Conservation (phyloP, 306 rosid species). For the Glycine latifolia region DNA sequence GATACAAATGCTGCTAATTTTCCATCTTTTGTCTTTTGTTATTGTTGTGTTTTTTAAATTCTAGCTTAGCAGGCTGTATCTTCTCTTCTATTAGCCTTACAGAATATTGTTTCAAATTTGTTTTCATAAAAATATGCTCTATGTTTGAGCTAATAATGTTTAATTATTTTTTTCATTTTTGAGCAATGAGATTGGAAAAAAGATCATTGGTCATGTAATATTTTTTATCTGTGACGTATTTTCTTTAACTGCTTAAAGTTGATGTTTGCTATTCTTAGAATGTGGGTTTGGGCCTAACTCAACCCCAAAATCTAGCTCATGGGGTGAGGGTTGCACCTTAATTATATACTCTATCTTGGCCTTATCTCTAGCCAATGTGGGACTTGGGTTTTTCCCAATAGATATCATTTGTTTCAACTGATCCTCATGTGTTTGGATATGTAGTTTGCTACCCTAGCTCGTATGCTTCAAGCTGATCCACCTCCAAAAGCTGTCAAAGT, state of each 20-base stretch:
- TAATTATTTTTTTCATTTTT: background rate
- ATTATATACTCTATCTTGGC: no score
- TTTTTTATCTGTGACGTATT: slow-evolving; percentile 6
- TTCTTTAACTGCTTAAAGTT: slow-evolving; percentile 6
- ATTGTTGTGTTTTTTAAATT: background rate
- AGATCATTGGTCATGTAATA: slow-evolving; percentile 4
- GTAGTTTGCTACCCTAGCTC: slow-evolving; percentile 94
- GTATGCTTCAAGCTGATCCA: slow-evolving; percentile 96
- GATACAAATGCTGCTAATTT: background rate
- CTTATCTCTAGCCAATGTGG: no score
- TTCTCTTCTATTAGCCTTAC: background rate
- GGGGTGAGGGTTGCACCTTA: no score
- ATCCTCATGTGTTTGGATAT: slow-evolving; percentile 36
- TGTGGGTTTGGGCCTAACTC: no score
- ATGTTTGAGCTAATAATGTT: slow-evolving; percentile 4
- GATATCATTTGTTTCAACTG: slow-evolving; percentile 31
- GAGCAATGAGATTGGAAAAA: slow-evolving; percentile 11
- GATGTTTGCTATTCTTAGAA: background rate
- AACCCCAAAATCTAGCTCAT: no score
- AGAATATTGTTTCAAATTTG: background rate
- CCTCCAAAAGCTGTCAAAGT: slow-evolving; percentile 99
- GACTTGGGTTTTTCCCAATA: no score
- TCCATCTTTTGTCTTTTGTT: background rate
- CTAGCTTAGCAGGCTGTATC: background rate
- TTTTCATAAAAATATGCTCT: no score